Evolutionary conservation across 768 basidiomycete genomes (phyloP).

Genomic region (Leccinum disarticulatum): DNA sequence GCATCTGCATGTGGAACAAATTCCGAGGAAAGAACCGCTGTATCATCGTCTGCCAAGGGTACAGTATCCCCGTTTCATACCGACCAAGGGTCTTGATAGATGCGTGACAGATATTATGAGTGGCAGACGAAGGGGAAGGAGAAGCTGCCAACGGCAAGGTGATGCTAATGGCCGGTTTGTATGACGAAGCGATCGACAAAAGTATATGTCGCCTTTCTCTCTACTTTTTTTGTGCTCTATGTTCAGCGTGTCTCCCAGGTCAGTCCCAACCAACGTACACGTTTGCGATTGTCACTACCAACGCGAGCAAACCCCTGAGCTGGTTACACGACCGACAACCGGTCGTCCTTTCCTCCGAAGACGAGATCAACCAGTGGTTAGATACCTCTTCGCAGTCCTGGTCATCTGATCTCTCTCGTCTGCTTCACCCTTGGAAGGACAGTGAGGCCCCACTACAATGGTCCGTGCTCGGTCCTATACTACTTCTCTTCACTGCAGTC

Average conservation of each 20-base stretch:
- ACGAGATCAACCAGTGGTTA: conserved; percentile 73
- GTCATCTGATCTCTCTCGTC: conserved; percentile 55
- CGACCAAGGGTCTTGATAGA: not conserved
- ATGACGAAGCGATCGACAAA: conserved; percentile 69
- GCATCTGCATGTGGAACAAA: conserved; percentile 82
- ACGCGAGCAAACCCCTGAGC: conserved; percentile 60
- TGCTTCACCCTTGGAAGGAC: conserved; percentile 64
- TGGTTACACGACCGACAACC: conserved; percentile 95
- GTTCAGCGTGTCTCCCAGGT: conserved; percentile 35
- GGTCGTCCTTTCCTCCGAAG: conserved; percentile 66
- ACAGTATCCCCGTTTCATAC: conserved; percentile 10
- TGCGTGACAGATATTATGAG: conserved; percentile 75
- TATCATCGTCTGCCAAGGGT: conserved; percentile 78
- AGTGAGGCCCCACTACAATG: conserved; percentile 57
- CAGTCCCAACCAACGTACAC: conserved; percentile 64
- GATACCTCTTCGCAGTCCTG: conserved; percentile 69
- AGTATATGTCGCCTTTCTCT: conserved; percentile 37
- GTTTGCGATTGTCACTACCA: conserved; percentile 88
- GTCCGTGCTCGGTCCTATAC: conserved; percentile 39
- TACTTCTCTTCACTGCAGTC: not conserved
- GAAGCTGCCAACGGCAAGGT: conserved; percentile 69
- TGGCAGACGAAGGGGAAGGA: conserved; percentile 85
- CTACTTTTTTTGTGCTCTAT: not conserved
- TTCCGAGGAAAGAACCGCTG: conserved; percentile 84
- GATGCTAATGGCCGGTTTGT: conserved; percentile 88